These are phyloP conservation scores for Chlorella ohadii DNA, from an alignment of 139 green algal genomes.

Conservation along the genomic window DNA sequence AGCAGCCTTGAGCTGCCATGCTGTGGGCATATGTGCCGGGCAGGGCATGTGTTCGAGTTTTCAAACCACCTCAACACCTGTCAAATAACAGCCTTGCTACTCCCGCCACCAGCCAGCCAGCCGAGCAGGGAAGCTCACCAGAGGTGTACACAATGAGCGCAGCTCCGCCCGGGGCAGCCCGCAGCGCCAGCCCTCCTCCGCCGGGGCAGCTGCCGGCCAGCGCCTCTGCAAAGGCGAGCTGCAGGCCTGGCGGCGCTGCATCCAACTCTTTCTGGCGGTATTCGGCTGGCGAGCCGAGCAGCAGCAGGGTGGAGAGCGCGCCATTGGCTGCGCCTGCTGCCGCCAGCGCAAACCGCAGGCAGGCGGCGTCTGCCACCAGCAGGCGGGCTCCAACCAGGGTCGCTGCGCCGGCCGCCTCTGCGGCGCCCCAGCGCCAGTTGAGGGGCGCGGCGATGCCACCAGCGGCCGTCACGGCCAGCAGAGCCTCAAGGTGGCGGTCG, in stretches of 20 bases:
- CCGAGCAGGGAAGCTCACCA: neutral
- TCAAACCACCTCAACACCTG: too few relatives aligned
- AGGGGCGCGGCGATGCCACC: slow-evolving; percentile 74
- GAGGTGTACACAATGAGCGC: slow-evolving; percentile 30
- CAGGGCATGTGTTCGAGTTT: too few relatives aligned
- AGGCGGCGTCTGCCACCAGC: slow-evolving; percentile 27
- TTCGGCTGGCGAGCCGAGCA: slow-evolving; percentile 8
- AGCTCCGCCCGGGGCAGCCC: neutral
- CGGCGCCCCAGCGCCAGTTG: slow-evolving; percentile 65
- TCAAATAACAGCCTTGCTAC: too few relatives aligned
- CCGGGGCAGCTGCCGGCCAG: neutral
- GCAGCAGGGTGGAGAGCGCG: neutral
- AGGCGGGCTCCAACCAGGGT: neutral
- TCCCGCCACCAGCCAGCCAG: too few relatives aligned
- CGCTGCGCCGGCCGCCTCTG: slow-evolving; percentile 21
- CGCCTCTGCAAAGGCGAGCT: slow-evolving; percentile 19
- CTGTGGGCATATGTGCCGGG: too few relatives aligned
- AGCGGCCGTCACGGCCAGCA: slow-evolving; percentile 66
- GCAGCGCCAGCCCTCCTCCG: slow-evolving; percentile 6
- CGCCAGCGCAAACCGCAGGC: slow-evolving; percentile 25
- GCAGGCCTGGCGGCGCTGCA: neutral
- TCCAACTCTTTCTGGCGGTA: neutral
- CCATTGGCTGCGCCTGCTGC: neutral
- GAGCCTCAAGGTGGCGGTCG: slow-evolving; percentile 49
- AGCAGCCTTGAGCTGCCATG: too few relatives aligned